Conservation (phyloP, 257 asterid genomes). For the Coffea eugenioides region DNA sequence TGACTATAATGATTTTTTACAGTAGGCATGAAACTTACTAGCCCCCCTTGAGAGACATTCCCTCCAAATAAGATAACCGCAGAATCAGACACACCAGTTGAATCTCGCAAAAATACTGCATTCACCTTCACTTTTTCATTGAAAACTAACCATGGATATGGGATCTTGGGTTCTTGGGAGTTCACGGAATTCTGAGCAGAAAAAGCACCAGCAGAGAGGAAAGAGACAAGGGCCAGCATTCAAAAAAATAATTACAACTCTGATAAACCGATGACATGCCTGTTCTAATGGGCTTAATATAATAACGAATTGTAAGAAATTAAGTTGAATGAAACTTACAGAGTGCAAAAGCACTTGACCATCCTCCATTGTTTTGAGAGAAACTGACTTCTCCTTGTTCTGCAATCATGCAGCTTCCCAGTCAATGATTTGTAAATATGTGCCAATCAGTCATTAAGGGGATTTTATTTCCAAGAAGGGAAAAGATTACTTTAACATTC, state of each 20-base stretch:
- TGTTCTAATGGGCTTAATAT: neutral
- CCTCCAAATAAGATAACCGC: slow-evolving; percentile 92
- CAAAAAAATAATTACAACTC: neutral
- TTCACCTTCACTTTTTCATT: slow-evolving; percentile 89
- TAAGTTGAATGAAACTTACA: slow-evolving; percentile 47
- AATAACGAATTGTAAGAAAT: slow-evolving; percentile 2
- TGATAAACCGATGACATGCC: neutral
- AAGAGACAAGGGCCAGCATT: slow-evolving; percentile 2
- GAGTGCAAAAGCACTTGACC: slow-evolving; percentile 74
- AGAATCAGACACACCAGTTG: slow-evolving; percentile 88
- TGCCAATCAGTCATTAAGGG: neutral
- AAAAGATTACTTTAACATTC: slow-evolving; percentile 1
- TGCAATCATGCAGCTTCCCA: slow-evolving; percentile 36
- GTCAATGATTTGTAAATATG: slow-evolving; percentile 18
- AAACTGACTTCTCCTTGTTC: slow-evolving; percentile 84
- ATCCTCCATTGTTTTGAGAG: slow-evolving; percentile 96
- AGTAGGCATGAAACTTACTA: slow-evolving; percentile 38
- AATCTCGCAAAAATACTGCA: slow-evolving; percentile 87
- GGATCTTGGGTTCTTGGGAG: slow-evolving; percentile 66
- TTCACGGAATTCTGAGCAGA: slow-evolving; percentile 69
- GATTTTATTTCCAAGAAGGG: neutral
- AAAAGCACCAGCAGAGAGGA: slow-evolving; percentile 17
- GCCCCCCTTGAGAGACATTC: slow-evolving; percentile 56
- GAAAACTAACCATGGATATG: slow-evolving; percentile 94
- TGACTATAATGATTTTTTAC: slow-evolving; percentile 13